phyloP scores from a whole-genome alignment of 352 stramenopile species.

The Phytophthora crassamura region DNA sequence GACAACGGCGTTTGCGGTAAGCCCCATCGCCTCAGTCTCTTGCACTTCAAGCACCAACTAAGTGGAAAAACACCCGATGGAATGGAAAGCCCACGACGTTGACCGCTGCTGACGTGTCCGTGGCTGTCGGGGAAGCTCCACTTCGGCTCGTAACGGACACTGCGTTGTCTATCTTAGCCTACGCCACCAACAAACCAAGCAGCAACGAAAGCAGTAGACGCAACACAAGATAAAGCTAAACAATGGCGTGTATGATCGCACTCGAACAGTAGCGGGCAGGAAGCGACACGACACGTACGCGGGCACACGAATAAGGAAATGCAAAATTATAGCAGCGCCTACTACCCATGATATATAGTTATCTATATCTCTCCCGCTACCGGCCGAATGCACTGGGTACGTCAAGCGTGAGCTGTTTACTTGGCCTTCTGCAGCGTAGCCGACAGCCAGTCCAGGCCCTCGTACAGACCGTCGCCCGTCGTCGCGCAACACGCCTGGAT shows the following conservation, averaged over 20 bases:
- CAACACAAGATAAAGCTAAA: not conserved
- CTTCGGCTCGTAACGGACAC: not conserved
- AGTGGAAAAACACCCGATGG: too few species aligned
- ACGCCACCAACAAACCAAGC: too few species aligned
- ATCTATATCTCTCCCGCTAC: slow-evolving; percentile 44
- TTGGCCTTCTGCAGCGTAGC: slow-evolving; percentile 83
- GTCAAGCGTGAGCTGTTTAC: slow-evolving; percentile 44
- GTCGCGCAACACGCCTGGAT: slow-evolving; percentile 99
- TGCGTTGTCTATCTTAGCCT: too few species aligned
- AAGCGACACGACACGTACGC: slow-evolving; percentile 16
- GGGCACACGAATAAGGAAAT: slow-evolving; percentile 11
- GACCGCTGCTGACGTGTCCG: slow-evolving; percentile 10
- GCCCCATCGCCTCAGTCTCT: slow-evolving; percentile 6
- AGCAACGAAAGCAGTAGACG: not conserved
- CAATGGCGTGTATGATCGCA: slow-evolving; percentile 14
- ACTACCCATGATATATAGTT: slow-evolving; percentile 49
- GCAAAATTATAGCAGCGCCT: slow-evolving; percentile 44
- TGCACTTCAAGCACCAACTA: slow-evolving; percentile 25
- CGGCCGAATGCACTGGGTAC: slow-evolving; percentile 39
- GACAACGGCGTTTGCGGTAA: slow-evolving; percentile 15
- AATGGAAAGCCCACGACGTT: slow-evolving; percentile 11
- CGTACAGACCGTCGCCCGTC: slow-evolving; percentile 98
- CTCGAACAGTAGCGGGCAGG: not conserved
- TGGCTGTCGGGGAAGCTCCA: not conserved
- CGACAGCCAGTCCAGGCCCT: slow-evolving; percentile 98